Percentiles rank a stretch among this genome's conserved stretches.
Evolutionary conservation across 192 early-diverging fungal species (phyloP).

Genomic region (Linnemannia hyalina): DNA sequence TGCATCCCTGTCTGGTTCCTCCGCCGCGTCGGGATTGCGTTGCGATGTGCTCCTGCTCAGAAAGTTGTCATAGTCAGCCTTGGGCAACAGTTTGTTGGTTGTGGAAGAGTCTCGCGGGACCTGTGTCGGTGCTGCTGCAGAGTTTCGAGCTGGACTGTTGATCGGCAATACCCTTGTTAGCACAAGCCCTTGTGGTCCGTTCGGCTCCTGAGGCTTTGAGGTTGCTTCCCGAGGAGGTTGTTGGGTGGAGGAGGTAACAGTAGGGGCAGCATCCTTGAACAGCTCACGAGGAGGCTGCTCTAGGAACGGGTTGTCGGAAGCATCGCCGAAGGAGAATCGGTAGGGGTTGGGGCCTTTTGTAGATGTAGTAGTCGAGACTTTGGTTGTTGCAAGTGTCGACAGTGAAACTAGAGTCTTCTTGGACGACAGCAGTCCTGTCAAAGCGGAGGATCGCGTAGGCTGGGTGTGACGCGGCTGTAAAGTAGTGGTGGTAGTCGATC

Average conservation of each 20-base stretch:
- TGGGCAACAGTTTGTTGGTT: neutral
- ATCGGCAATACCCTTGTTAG: constrained; percentile 19
- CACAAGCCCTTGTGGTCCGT: neutral
- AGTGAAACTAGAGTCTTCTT: neutral
- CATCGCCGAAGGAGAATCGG: neutral
- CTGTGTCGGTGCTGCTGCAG: neutral
- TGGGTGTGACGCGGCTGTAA: neutral
- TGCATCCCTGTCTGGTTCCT: neutral
- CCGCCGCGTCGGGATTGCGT: neutral
- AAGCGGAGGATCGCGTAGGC: neutral
- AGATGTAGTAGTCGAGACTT: neutral
- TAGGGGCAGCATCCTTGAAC: neutral
- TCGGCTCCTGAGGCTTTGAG: neutral
- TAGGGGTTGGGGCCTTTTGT: neutral
- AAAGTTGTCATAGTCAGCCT: neutral
- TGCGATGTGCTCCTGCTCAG: neutral
- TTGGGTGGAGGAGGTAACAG: no score
- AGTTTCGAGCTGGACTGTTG: constrained; percentile 1
- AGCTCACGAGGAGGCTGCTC: constrained; percentile 14
- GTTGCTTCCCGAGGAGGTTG: neutral
- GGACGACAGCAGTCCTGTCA: neutral
- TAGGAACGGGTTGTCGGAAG: constrained; percentile 16
- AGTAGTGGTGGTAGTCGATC: neutral
- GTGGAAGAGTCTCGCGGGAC: neutral
- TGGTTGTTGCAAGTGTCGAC: neutral